Evolutionary conservation across 2,329 filamentous ascomycete species (phyloP).

Genomic region (Fusarium brevicatenulatum): DNA sequence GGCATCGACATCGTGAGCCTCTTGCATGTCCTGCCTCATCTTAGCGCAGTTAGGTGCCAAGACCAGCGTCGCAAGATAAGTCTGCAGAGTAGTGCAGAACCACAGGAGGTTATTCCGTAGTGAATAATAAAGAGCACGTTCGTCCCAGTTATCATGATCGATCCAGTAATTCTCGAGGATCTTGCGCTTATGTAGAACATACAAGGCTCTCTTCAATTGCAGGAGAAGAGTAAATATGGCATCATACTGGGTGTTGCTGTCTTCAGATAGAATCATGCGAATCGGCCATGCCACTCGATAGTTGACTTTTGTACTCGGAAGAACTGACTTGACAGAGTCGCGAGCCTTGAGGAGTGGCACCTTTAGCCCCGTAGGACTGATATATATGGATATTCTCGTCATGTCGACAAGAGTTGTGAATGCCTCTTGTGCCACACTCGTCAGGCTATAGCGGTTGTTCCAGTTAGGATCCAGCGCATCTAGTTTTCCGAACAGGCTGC

Average conservation of each 20-base stretch:
- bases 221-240: slow-evolving; percentile 79
- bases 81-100: slow-evolving; percentile 79
- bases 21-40: slow-evolving; percentile 67
- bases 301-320: slow-evolving; percentile 71
- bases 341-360: slow-evolving; percentile 58
- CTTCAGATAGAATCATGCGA: slow-evolving; percentile 76
- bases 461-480: slow-evolving; percentile 70
- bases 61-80: slow-evolving; percentile 80
- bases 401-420: slow-evolving; percentile 69
- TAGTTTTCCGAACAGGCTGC: slow-evolving; percentile 78
- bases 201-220: slow-evolving; percentile 77
- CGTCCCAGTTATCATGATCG: slow-evolving; percentile 52
- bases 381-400: slow-evolving; percentile 70
- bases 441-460: slow-evolving; percentile 85
- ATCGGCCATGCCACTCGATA: slow-evolving; percentile 76
- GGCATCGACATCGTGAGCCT: slow-evolving; percentile 78
- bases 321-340: slow-evolving; percentile 64
- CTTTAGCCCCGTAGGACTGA: slow-evolving; percentile 54
- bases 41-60: slow-evolving; percentile 67
- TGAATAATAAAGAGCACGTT: slow-evolving; percentile 63
- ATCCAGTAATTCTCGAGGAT: slow-evolving; percentile 55
- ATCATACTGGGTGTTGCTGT: slow-evolving; percentile 74
- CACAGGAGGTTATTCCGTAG: slow-evolving; percentile 78
- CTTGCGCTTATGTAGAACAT: slow-evolving; percentile 69
- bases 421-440: slow-evolving; percentile 78